These are phyloP conservation scores for Passiflora organensis DNA, from an alignment of 345 rosid species.

Conservation along the genomic window DNA sequence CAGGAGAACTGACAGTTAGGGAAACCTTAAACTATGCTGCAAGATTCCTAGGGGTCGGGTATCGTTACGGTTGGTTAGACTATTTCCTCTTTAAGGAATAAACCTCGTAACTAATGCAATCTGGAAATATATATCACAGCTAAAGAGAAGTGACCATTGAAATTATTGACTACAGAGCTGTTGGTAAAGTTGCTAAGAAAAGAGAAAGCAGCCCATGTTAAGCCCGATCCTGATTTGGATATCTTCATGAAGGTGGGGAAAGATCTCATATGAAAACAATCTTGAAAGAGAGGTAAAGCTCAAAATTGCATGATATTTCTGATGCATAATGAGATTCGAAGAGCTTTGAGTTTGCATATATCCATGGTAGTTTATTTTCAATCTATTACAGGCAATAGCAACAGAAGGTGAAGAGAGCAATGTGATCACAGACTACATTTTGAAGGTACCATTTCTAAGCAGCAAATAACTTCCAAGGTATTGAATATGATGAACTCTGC, in stretches of 20 bases:
- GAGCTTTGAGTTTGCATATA: not conserved
- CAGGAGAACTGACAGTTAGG: conserved; percentile 61
- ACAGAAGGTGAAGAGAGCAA: conserved; percentile 48
- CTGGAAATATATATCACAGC: not conserved
- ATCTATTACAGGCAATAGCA: conserved; percentile 41
- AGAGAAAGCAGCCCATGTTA: conserved; percentile 67
- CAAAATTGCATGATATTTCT: too few species aligned
- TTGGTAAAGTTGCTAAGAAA: conserved; percentile 63
- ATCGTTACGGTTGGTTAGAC: conserved; percentile 44
- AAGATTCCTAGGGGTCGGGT: conserved; percentile 59
- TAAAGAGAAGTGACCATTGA: not conserved
- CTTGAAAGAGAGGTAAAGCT: not conserved
- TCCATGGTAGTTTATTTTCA: not conserved
- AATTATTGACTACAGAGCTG: conserved; percentile 37
- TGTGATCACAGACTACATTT: conserved; percentile 66
- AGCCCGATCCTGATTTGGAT: conserved; percentile 76
- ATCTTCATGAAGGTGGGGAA: conserved; percentile 53
- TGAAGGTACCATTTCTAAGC: conserved; percentile 44
- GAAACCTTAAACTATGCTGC: conserved; percentile 78
- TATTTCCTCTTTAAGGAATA: not conserved
- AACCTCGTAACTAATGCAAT: not conserved
- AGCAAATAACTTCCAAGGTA: too few species aligned
- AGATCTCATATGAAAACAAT: too few species aligned
- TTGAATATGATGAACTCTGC: too few species aligned
- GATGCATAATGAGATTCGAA: too few species aligned